A percentile compares a stretch with the other conserved stretches of the same genome.
phyloP scores from a whole-genome alignment of 257 asterid genomes.

The Schizonepeta tenuifolia region DNA sequence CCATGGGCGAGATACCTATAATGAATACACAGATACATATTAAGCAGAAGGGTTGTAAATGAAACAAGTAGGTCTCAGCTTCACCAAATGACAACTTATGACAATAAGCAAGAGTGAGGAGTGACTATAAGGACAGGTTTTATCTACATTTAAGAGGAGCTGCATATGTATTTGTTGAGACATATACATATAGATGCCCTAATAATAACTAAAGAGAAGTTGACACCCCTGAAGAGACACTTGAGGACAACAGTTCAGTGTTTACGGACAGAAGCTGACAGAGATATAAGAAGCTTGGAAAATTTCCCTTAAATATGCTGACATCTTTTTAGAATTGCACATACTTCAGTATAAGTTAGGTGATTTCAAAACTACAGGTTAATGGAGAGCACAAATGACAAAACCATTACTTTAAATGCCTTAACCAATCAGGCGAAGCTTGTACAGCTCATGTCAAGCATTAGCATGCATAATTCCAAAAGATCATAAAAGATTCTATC shows the following conservation, averaged over 20 bases:
- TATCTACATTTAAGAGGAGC: not conserved
- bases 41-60: conserved; percentile 2
- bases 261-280: conserved; percentile 1
- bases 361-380: not conserved
- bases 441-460: not conserved
- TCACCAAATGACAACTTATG: conserved; percentile 13
- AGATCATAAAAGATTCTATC: not conserved
- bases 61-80: conserved; percentile 5
- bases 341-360: conserved; percentile 4
- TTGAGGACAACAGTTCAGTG: not conserved
- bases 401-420: not conserved
- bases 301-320: not conserved
- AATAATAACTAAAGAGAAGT: not conserved
- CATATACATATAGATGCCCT: not conserved
- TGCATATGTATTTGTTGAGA: not conserved
- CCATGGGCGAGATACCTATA: conserved; percentile 96
- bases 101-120: not conserved
- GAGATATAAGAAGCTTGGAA: conserved; percentile 8
- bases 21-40: conserved; percentile 19
- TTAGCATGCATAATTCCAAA: not conserved
- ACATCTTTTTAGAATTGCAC: not conserved
- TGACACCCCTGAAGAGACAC: not conserved
- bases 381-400: not conserved
- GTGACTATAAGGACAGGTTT: not conserved
- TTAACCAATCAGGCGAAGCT: not conserved